Base-by-base conservation (phyloP, 768 basidiomycete genomes). In the Kwoniella sp. region DNA sequence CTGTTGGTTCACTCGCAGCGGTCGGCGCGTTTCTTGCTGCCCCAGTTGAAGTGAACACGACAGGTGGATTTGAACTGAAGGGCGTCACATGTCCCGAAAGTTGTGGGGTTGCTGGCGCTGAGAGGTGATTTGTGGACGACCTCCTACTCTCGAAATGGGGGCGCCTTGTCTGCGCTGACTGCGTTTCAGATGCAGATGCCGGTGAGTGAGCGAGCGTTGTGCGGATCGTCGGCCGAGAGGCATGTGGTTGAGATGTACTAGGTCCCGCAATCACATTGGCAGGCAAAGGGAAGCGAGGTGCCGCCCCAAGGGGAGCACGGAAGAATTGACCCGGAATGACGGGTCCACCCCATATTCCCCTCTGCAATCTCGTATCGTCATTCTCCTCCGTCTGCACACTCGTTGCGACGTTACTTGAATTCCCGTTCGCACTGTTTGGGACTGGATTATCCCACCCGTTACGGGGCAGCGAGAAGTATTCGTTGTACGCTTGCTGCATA, bases 271-370 rank as follows among this genome's bases (percentile, higher is more conserved):
- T 13, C 2, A 52, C 26, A 19, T 27, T 36, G 9, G 13, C 22
- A n/a, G 21, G 12, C 54, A 46, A 36, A 24, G 67, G 27, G 19
- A 46, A 27, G 5, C 66, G 61, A 6, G 70, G 74, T 7, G 65
- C 68, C 5, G 70, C 72, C 21, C 75, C 75, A 4, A 76, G 55
- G 3, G 73, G 69, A 30, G 68, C 51, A 40, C 67, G 62, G 30
- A 68, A 64, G 69, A 77, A 77, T n/a, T 63, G 55, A 3, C 75
- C 75, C n/a, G 71, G 72, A 21, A 55, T 44, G 22, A 77, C 64
- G 0, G 67, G 67, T 27, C 71, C 70, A 12, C 75, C 75, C 75
- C 75, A 77, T 27, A 77, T 77, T 1, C 68, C 68, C 21, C 62
- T 59, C 50, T 73, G 72, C 5, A 73, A 49, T 15, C 52, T 50